These are phyloP conservation scores for Exserohilum rostratum DNA, from an alignment of 2,329 filamentous ascomycete genomes.

Conservation along the genomic window DNA sequence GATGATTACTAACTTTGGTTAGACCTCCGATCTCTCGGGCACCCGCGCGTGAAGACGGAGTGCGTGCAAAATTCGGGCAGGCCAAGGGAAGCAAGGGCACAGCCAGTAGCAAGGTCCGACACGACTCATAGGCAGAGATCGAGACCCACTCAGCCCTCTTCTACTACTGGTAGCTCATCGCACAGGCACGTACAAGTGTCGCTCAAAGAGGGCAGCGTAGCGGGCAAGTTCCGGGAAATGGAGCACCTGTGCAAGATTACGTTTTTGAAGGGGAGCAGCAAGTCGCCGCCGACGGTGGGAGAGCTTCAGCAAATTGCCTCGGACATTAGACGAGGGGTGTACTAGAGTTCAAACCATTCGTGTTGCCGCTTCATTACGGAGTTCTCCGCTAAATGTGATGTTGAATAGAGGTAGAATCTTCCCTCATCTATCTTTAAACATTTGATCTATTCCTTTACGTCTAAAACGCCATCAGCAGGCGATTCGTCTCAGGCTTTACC, in stretches of 20 bases:
- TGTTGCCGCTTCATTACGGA: not conserved
- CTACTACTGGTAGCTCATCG: not conserved
- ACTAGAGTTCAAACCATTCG: conserved; percentile 7
- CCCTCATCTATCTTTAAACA: not conserved
- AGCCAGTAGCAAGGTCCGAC: not conserved
- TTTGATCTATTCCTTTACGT: not conserved
- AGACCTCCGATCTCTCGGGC: conserved; percentile 25
- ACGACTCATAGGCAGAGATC: not conserved
- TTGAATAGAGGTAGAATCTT: not conserved
- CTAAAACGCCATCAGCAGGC: not conserved
- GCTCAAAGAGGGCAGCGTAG: not conserved
- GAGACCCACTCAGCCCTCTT: not conserved
- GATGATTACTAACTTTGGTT: not conserved
- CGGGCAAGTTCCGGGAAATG: conserved; percentile 6
- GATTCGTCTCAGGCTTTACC: conserved; percentile 59
- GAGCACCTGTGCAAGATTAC: conserved; percentile 3
- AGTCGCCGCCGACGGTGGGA: conserved; percentile 26
- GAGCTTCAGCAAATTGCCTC: conserved; percentile 31
- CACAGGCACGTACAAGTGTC: not conserved
- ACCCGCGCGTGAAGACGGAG: not conserved
- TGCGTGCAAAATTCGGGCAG: not conserved
- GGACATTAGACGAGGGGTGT: conserved; percentile 27
- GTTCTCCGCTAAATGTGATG: not conserved
- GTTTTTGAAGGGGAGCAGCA: not conserved
- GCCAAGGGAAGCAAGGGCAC: not conserved